phyloP scores from a whole-genome alignment of 2,329 filamentous ascomycete species.

The Helminthosporium solani region DNA sequence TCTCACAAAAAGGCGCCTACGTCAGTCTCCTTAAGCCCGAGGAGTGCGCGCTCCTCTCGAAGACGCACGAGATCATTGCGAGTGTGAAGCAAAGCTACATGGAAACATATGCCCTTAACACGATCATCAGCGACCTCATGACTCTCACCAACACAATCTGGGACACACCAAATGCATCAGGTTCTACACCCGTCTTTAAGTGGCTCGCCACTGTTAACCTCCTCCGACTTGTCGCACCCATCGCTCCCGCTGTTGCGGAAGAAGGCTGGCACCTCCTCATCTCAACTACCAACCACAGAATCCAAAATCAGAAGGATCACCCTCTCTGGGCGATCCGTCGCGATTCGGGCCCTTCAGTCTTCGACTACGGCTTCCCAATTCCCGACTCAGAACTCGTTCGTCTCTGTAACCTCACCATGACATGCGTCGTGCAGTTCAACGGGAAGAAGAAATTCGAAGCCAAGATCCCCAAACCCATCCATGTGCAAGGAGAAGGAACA shows the following conservation, averaged over 20 bases:
- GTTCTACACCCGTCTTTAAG: slow-evolving; percentile 48
- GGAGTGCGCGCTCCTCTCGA: slow-evolving; percentile 58
- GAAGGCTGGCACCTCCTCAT: slow-evolving; percentile 71
- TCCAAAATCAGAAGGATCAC: slow-evolving; percentile 2
- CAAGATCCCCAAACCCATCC: slow-evolving; percentile 58
- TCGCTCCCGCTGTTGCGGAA: slow-evolving; percentile 77
- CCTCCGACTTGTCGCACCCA: slow-evolving; percentile 72
- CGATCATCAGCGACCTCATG: slow-evolving; percentile 79
- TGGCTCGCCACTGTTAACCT: slow-evolving; percentile 57
- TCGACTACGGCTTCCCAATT: slow-evolving; percentile 58
- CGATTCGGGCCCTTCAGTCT: slow-evolving; percentile 39
- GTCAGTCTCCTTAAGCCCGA: slow-evolving; percentile 20
- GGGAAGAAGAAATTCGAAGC: slow-evolving; percentile 72
- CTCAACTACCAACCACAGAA: slow-evolving; percentile 23
- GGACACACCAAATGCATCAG: slow-evolving; percentile 32
- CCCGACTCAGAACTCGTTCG: slow-evolving; percentile 51
- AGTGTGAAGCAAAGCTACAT: slow-evolving; percentile 69
- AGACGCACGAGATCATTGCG: slow-evolving; percentile 66
- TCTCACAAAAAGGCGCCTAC: neutral
- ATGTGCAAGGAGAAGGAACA: no score
- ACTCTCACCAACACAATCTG: slow-evolving; percentile 67
- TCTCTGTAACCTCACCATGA: slow-evolving; percentile 54
- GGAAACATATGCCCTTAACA: slow-evolving; percentile 76
- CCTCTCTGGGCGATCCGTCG: slow-evolving; percentile 6
- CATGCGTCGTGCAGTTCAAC: slow-evolving; percentile 73